phyloP scores from a whole-genome alignment of 768 basidiomycete species.

The Boletus bicolor region DNA sequence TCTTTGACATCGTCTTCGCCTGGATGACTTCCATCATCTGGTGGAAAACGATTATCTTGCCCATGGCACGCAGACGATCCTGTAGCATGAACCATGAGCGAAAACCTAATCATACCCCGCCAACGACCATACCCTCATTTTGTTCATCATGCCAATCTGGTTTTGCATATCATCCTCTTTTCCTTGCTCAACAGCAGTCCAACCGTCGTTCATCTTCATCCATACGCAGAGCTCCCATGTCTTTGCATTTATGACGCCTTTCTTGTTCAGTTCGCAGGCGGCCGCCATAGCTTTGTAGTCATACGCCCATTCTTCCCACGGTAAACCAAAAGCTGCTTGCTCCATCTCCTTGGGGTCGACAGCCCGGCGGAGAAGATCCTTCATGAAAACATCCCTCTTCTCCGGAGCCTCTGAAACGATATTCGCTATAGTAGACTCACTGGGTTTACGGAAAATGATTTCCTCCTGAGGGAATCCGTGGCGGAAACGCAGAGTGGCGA shows the following conservation, averaged over 20 bases:
- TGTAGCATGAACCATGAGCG: conserved; percentile 7
- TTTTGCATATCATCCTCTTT: conserved; percentile 18
- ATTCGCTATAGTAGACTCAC: conserved; percentile 23
- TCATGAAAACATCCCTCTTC: conserved; percentile 25
- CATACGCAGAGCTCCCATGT: conserved; percentile 33
- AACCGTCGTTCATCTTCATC: conserved; percentile 30
- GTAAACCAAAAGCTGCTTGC: conserved; percentile 22
- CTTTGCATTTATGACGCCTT: conserved; percentile 18
- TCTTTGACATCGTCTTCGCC: conserved; percentile 28
- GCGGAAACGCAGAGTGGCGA: conserved; percentile 21
- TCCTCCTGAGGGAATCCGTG: conserved; percentile 29
- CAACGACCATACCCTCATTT: conserved; percentile 22
- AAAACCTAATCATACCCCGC: not conserved
- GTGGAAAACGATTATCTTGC: conserved; percentile 27
- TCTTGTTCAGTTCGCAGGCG: conserved; percentile 21
- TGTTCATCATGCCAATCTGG: conserved; percentile 30
- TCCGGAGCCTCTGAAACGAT: conserved; percentile 24
- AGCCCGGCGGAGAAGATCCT: conserved; percentile 27
- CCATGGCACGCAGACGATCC: conserved; percentile 31
- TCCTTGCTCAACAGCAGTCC: conserved; percentile 30
- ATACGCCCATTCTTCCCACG: conserved; percentile 34
- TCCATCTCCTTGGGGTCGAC: conserved; percentile 31
- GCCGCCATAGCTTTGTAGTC: conserved; percentile 30
- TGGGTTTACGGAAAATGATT: conserved; percentile 32
- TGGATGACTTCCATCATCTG: conserved; percentile 35